phyloP scores from a whole-genome alignment of 345 rosid species.

The Aegle marmelos region DNA sequence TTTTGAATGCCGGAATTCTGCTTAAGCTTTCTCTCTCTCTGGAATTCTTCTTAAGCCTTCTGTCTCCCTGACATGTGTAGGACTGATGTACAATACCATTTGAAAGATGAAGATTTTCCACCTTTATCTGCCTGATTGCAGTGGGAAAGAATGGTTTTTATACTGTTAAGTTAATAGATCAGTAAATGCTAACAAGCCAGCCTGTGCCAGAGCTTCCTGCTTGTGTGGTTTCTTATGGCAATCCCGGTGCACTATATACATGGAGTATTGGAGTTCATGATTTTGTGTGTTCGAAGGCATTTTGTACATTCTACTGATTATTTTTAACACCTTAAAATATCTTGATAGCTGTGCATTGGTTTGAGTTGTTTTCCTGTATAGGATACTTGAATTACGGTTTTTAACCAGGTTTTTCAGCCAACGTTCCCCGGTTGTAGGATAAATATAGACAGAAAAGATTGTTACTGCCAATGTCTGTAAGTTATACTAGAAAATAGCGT shows the following conservation, averaged over 20 bases:
- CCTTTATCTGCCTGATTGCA: slow-evolving; percentile 54
- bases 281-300: slow-evolving; percentile 13
- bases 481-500: slow-evolving; percentile 10
- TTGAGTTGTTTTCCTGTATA: slow-evolving; percentile 26
- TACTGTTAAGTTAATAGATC: slow-evolving; percentile 17
- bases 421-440: slow-evolving; percentile 8
- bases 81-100: slow-evolving; percentile 47
- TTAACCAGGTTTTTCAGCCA: slow-evolving; percentile 16
- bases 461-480: slow-evolving; percentile 18
- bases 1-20: too few species aligned
- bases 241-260: slow-evolving; percentile 2
- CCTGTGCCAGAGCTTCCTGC: slow-evolving; percentile 14
- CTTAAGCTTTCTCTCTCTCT: neutral
- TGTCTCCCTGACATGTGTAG: slow-evolving; percentile 35
- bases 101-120: slow-evolving; percentile 84
- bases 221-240: slow-evolving; percentile 7
- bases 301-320: slow-evolving; percentile 38
- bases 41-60: slow-evolving; percentile 7
- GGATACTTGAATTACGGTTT: slow-evolving; percentile 25
- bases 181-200: slow-evolving; percentile 26
- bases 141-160: slow-evolving; percentile 23
- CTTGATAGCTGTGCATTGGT: slow-evolving; percentile 15
- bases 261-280: slow-evolving; percentile 9
- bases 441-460: slow-evolving; percentile 12
- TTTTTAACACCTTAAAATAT: slow-evolving; percentile 14